These are phyloP conservation scores for Wallacemonas sp. DNA, from an alignment of 208 protist genomes.

Conservation along the genomic window DNA sequence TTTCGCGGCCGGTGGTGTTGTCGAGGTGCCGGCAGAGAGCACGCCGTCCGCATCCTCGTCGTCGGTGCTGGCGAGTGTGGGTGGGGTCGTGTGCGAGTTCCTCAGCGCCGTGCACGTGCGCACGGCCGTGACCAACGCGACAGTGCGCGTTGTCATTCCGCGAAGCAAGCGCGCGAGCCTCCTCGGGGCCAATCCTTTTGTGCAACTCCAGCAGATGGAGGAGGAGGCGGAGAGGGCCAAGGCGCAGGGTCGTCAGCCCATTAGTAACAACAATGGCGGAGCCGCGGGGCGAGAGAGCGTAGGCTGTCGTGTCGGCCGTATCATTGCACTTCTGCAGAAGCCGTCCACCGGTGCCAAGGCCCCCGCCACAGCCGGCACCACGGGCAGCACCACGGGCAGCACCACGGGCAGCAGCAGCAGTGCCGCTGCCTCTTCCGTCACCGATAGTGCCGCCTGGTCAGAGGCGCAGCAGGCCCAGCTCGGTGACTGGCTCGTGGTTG, in stretches of 20 bases:
- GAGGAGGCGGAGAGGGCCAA: slow-evolving; percentile 8
- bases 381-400: neutral
- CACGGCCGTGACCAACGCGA: slow-evolving; percentile 35
- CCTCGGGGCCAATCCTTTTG: slow-evolving; percentile 54
- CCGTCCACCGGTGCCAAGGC: slow-evolving; percentile 13
- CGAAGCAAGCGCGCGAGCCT: slow-evolving; percentile 41
- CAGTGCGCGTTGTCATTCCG: slow-evolving; percentile 69
- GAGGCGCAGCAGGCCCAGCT: slow-evolving; percentile 14
- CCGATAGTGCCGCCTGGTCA: neutral
- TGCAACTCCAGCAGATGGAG: slow-evolving; percentile 26
- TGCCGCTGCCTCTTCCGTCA: no score
- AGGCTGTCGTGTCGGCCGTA: slow-evolving; percentile 54
- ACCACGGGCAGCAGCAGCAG: no score
- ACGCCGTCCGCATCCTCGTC: neutral
- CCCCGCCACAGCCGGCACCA: neutral
- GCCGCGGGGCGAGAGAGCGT: neutral
- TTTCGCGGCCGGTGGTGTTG: slow-evolving; percentile 1
- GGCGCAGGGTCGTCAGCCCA: neutral
- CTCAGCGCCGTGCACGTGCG: slow-evolving; percentile 58
- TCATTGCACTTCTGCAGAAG: slow-evolving; percentile 60
- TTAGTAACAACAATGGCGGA: neutral
- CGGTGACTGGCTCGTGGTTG: slow-evolving; percentile 55
- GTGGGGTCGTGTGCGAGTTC: slow-evolving; percentile 27
- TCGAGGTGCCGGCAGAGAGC: neutral
- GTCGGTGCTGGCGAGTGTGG: neutral